phyloP scores from a whole-genome alignment of 1,139 yeast species.

The Magnusiomyces ingens region DNA sequence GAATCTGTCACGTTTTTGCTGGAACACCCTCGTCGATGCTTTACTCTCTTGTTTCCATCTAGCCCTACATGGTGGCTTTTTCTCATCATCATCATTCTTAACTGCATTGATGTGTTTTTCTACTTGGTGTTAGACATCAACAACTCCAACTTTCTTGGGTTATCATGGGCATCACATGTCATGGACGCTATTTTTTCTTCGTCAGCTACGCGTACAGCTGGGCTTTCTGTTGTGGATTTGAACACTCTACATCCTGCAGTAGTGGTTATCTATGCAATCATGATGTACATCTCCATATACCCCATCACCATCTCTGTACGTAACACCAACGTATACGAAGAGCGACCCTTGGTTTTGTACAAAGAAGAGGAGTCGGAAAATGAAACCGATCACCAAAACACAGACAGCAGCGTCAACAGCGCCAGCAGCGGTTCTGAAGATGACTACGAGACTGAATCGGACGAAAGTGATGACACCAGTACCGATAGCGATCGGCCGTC shows the following conservation, averaged over 20 bases:
- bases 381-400: background rate
- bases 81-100: slow-evolving; percentile 63
- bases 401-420: background rate
- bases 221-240: slow-evolving; percentile 67
- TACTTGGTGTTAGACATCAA: slow-evolving; percentile 72
- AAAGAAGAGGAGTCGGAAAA: slow-evolving; percentile 30
- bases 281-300: slow-evolving; percentile 96
- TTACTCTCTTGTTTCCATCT: slow-evolving; percentile 83
- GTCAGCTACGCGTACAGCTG: slow-evolving; percentile 88
- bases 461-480: background rate
- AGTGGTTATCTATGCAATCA: slow-evolving; percentile 84
- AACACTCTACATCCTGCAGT: slow-evolving; percentile 76
- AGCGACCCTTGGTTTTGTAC: slow-evolving; percentile 92
- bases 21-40: slow-evolving; percentile 96
- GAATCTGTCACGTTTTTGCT: slow-evolving; percentile 81
- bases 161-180: slow-evolving; percentile 64
- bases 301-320: slow-evolving; percentile 95
- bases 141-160: slow-evolving; percentile 37
- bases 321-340: slow-evolving; percentile 95
- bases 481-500: background rate
- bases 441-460: background rate
- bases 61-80: slow-evolving; percentile 94
- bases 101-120: slow-evolving; percentile 70
- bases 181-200: slow-evolving; percentile 86
- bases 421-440: background rate